Conservation (phyloP, 2,329 filamentous ascomycete genomes). For the Botrytis tulipae region DNA sequence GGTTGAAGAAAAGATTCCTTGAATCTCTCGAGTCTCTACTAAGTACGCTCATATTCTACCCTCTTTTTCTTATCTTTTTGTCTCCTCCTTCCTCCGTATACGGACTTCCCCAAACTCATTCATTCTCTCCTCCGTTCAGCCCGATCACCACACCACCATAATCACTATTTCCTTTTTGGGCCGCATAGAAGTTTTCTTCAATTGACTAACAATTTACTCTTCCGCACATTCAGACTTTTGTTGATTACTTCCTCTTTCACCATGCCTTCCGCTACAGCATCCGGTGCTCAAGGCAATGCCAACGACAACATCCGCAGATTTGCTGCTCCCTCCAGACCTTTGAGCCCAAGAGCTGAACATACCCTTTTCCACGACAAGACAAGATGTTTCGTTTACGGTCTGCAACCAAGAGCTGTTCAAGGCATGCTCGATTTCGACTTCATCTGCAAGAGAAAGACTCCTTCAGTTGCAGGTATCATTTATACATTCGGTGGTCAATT, state of each 20-base stretch:
- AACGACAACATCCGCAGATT: slow-evolving; percentile 99
- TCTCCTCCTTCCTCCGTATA: slow-evolving; percentile 9
- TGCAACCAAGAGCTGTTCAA: slow-evolving; percentile 90
- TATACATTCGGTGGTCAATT: slow-evolving; percentile 99
- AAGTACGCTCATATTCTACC: not conserved
- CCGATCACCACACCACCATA: not conserved
- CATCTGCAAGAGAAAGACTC: slow-evolving; percentile 98
- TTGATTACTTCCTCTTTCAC: slow-evolving; percentile 16
- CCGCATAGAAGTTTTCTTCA: slow-evolving; percentile 21
- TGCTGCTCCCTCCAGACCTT: slow-evolving; percentile 82
- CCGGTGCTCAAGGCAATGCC: slow-evolving; percentile 56
- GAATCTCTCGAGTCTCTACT: not conserved
- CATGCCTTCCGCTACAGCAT: slow-evolving; percentile 29
- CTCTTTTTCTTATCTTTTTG: not conserved
- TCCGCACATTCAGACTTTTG: slow-evolving; percentile 19
- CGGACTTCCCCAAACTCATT: slow-evolving; percentile 19
- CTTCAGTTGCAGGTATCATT: slow-evolving; percentile 98
- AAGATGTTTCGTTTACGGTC: slow-evolving; percentile 99
- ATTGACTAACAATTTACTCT: slow-evolving; percentile 26
- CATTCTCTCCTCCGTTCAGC: not conserved
- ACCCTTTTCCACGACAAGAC: slow-evolving; percentile 99
- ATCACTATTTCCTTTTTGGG: slow-evolving; percentile 1
- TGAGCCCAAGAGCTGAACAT: slow-evolving; percentile 84
- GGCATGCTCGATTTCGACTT: slow-evolving; percentile 99
- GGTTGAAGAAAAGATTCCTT: slow-evolving; percentile 2